Percentiles rank a stretch among this genome's conserved stretches.
These are phyloP conservation scores for Botryotinia globosa DNA, from an alignment of 2,329 filamentous ascomycete species.

Conservation along the genomic window DNA sequence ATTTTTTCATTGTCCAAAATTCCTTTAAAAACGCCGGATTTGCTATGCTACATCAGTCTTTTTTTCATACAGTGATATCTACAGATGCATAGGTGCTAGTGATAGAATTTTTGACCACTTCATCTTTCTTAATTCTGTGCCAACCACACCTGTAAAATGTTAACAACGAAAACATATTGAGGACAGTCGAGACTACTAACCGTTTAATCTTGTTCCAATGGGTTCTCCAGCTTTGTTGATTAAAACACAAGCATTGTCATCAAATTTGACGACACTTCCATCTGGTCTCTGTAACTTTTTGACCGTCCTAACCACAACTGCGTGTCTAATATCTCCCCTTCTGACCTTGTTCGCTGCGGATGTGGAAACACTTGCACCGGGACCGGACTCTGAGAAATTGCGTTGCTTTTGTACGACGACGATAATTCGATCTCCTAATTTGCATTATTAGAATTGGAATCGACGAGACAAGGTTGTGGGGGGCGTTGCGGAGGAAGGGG, in stretches of 20 bases:
- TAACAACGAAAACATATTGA: conserved; percentile 20
- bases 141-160: conserved; percentile 67
- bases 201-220: conserved; percentile 87
- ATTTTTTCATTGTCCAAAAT: conserved; percentile 10
- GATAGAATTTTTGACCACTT: conserved; percentile 99
- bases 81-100: conserved; percentile 81
- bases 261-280: conserved; percentile 87
- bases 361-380: conserved; percentile 68
- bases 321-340: conserved; percentile 93
- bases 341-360: conserved; percentile 87
- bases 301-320: conserved; percentile 86
- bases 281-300: conserved; percentile 86
- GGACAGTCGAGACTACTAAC: conserved; percentile 41
- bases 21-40: conserved; percentile 17
- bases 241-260: conserved; percentile 96
- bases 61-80: conserved; percentile 33
- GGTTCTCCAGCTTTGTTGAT: conserved; percentile 97
- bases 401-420: conserved; percentile 97
- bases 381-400: conserved; percentile 67
- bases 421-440: conserved; percentile 86
- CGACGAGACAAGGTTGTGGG: neutral
- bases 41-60: conserved; percentile 5
- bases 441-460: conserved; percentile 6
- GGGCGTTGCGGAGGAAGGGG: neutral
- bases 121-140: conserved; percentile 81